Base-by-base conservation (phyloP, 2,329 filamentous ascomycete species). In the Hypoxylon sp. region DNA sequence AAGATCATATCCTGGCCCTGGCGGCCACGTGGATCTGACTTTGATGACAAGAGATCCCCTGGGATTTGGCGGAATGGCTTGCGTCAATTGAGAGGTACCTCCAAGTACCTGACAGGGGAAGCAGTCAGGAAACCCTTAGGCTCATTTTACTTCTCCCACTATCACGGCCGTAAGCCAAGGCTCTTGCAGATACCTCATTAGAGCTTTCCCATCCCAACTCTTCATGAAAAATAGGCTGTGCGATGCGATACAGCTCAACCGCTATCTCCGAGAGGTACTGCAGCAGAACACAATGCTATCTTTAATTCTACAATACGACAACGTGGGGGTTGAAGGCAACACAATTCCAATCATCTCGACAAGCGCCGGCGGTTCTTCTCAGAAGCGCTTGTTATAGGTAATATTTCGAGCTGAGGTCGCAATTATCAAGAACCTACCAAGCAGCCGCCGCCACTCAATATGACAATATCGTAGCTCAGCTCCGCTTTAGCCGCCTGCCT, bases 21-120 rank as follows among this genome's bases (percentile, higher is more conserved):
- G 75, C 73, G 69, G 75, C 74, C 75, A 76, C 75, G 75, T 76
- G 75, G 74, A 72, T 67, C 60, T 59, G 68, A 71, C 73, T 74
- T 60, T 69, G 50, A 65, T 72, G 71, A 69, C 73, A 74, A 73
- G 72, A 73, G 72, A 69, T 68, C 69, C 70, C 75, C 75, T 73
- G 73, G 72, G 56, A 62, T 23, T 66, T 55, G 56, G 67, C 72
- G 69, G 71, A 70, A 72, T 75, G 73, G 72, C 73, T 73, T 71
- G 69, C 69, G 65, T 72, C 60, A 59, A 70, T 64, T 30, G 56
- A 60, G 65, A 70, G 53, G 69, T 71, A 71, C 69, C 66, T 67
- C 46, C 38, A 71, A 69, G 70, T 71, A 73, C 68, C 63, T 67
- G 62, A 67, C 63, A 61, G 57, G 65, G 65, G 65, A 28, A 32